Conservation (phyloP, 257 asterid genomes). For the Pogostemon cablin region DNA sequence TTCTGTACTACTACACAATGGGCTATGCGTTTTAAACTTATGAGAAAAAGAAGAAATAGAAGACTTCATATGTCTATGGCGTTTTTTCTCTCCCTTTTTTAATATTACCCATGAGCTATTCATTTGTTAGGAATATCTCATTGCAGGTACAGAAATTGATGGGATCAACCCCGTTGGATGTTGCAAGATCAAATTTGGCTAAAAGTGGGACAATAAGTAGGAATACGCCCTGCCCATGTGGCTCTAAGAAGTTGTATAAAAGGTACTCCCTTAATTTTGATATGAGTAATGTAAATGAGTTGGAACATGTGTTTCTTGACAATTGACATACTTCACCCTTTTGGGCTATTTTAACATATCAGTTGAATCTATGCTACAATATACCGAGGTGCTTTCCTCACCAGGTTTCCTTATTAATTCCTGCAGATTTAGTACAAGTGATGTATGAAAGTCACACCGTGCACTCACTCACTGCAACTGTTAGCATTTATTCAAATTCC, state of each 20-base stretch:
- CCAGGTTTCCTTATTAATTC: background rate
- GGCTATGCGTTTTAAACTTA: conserved; percentile 22
- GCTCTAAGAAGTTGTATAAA: conserved; percentile 86
- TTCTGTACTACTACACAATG: conserved; percentile 6
- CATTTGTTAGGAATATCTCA: conserved; percentile 24
- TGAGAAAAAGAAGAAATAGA: conserved; percentile 8
- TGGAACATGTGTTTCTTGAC: conserved; percentile 8
- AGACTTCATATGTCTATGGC: background rate
- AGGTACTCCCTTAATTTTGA: conserved; percentile 45
- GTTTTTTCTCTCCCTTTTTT: background rate
- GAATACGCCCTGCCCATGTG: conserved; percentile 90
- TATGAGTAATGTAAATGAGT: conserved; percentile 12
- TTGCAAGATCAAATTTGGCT: conserved; percentile 78
- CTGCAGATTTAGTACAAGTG: background rate
- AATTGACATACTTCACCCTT: too few relatives aligned
- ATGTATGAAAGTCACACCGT: background rate
- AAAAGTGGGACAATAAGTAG: conserved; percentile 85
- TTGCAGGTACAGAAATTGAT: conserved; percentile 80
- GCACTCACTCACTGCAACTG: background rate
- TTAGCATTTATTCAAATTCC: background rate
- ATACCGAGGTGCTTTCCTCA: background rate
- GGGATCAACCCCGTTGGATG: conserved; percentile 87
- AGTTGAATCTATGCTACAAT: too few relatives aligned
- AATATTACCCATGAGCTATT: conserved; percentile 9
- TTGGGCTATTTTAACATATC: too few relatives aligned